These are phyloP conservation scores for Exophiala xenobiotica DNA, from an alignment of 2,329 filamentous ascomycete genomes.

Conservation along the genomic window DNA sequence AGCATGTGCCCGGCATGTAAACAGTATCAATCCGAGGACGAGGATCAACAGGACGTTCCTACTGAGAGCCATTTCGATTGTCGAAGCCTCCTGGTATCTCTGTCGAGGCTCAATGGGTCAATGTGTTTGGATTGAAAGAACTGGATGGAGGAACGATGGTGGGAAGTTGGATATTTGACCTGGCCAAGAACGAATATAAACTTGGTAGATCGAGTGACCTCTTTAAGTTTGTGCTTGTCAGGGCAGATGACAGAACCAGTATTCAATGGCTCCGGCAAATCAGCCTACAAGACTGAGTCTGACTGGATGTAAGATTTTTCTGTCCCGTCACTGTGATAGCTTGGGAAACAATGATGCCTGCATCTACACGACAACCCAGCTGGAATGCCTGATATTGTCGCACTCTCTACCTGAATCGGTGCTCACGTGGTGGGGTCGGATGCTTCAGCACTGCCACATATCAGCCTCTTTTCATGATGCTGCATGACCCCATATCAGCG, in stretches of 20 bases:
- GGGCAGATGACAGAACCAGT: no score
- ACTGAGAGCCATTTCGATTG: conserved; percentile 20
- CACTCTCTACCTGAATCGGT: not conserved
- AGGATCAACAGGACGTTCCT: conserved; percentile 26
- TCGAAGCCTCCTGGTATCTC: not conserved
- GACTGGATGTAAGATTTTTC: no score
- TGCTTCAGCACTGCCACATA: conserved; percentile 14
- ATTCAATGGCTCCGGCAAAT: no score
- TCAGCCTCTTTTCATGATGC: not conserved
- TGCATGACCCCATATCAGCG: no score
- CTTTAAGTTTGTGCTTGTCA: no score
- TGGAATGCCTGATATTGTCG: conserved; percentile 1
- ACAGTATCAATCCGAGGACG: conserved; percentile 40
- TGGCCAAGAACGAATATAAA: not conserved
- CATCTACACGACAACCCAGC: not conserved
- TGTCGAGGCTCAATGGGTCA: not conserved
- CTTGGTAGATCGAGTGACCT: not conserved
- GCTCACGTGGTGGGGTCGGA: conserved; percentile 2
- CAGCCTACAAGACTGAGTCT: no score
- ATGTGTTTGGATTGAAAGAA: not conserved
- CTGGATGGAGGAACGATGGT: not conserved
- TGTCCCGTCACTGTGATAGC: not conserved
- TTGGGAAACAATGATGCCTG: not conserved
- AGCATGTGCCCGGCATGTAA: conserved; percentile 41
- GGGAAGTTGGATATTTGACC: not conserved